These are phyloP conservation scores for Zalerion maritima DNA, from an alignment of 495 filamentous ascomycete genomes.

Conservation along the genomic window DNA sequence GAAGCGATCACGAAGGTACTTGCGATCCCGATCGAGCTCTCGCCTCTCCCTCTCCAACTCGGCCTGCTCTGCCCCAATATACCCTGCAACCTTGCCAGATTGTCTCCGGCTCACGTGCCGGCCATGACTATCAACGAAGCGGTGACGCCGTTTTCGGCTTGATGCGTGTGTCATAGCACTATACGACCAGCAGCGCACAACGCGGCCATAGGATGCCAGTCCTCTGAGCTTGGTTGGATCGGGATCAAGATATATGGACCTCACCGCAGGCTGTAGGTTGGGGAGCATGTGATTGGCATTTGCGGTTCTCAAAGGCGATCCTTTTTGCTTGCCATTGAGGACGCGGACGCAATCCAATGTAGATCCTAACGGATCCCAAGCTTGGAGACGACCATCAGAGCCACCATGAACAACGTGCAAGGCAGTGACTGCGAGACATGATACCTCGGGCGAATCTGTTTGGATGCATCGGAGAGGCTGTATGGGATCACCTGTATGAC, in stretches of 20 bases:
- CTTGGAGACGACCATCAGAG: slow-evolving; percentile 88
- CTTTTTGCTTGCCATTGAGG: no score
- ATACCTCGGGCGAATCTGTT: slow-evolving; percentile 81
- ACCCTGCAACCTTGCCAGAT: slow-evolving; percentile 38
- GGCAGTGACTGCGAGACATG: slow-evolving; percentile 72
- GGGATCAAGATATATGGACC: slow-evolving; percentile 70
- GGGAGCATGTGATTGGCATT: slow-evolving; percentile 46
- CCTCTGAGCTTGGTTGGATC: slow-evolving; percentile 85
- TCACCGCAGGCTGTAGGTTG: slow-evolving; percentile 20
- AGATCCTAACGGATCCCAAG: slow-evolving; percentile 90
- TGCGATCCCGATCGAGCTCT: slow-evolving; percentile 43
- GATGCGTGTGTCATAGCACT: slow-evolving; percentile 43
- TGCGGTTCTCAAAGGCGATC: no score
- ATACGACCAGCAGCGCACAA: slow-evolving; percentile 87
- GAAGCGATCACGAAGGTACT: slow-evolving; percentile 60
- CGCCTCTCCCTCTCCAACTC: slow-evolving; percentile 56
- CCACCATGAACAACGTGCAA: slow-evolving; percentile 85
- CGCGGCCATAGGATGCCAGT: slow-evolving; percentile 72
- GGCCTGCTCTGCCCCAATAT: slow-evolving; percentile 66
- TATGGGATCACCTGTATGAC: slow-evolving; percentile 31
- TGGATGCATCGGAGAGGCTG: slow-evolving; percentile 66
- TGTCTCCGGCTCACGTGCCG: slow-evolving; percentile 23
- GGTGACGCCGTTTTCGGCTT: slow-evolving; percentile 30
- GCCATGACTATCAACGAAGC: slow-evolving; percentile 29
- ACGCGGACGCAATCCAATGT: slow-evolving; percentile 67